Conservation (phyloP, 257 asterid species). For the Solanum piurae region DNA sequence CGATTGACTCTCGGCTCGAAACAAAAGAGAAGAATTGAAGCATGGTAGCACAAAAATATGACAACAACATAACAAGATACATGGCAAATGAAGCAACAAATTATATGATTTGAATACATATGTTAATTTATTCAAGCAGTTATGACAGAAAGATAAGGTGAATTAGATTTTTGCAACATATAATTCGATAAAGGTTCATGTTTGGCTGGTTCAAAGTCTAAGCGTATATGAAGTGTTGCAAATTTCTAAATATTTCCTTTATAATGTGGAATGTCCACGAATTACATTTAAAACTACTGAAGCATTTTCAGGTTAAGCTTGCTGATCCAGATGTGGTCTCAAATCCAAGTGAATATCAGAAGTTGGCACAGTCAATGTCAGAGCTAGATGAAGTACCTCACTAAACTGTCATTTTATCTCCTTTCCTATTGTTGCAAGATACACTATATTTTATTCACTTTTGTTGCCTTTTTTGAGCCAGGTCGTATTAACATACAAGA, state of each 20-base stretch:
- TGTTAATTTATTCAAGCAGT: not conserved
- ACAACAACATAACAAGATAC: not conserved
- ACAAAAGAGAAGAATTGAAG: not conserved
- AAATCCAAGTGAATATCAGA: slow-evolving; percentile 89
- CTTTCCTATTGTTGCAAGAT: not conserved
- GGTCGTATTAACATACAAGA: slow-evolving; percentile 70
- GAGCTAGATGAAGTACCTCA: slow-evolving; percentile 87
- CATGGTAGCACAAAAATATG: not conserved
- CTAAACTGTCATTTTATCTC: slow-evolving; percentile 2
- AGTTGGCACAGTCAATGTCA: slow-evolving; percentile 78
- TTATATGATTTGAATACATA: not conserved
- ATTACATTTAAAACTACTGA: not conserved
- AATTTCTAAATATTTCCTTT: not conserved
- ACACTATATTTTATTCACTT: not conserved
- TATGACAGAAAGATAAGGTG: not conserved
- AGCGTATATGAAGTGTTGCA: not conserved
- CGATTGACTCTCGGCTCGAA: not conserved
- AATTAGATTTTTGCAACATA: not conserved
- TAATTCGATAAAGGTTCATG: not conserved
- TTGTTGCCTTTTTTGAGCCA: slow-evolving; percentile 20
- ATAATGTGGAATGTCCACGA: not conserved
- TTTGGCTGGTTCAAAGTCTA: not conserved
- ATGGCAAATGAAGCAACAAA: not conserved
- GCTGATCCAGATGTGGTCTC: slow-evolving; percentile 93
- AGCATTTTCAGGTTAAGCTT: slow-evolving; percentile 49